A percentile compares a stretch with the other conserved stretches of the same genome.
These are phyloP conservation scores for Capsicum rhomboideum DNA, from an alignment of 257 asterid species.

Conservation along the genomic window DNA sequence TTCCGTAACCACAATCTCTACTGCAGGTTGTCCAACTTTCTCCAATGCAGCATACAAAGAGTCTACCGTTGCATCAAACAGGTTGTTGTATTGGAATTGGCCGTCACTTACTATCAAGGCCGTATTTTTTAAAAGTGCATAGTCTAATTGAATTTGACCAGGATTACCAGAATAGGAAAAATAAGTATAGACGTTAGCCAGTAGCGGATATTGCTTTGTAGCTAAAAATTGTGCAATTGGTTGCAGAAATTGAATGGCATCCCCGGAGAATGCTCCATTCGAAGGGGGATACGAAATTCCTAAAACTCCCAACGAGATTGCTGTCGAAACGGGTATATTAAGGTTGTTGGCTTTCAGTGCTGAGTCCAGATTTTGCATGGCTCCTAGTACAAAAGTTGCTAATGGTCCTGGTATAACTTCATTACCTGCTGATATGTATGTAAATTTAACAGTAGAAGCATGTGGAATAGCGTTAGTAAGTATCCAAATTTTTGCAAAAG, in stretches of 20 bases:
- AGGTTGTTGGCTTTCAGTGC: constrained; percentile 8
- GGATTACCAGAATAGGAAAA: constrained; percentile 22
- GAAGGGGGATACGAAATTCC: constrained; percentile 36
- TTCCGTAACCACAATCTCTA: constrained; percentile 36
- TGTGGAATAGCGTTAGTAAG: constrained; percentile 16
- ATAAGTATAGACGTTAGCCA: constrained; percentile 30
- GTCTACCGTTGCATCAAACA: constrained; percentile 43
- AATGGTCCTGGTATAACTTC: constrained; percentile 32
- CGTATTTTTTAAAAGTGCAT: constrained; percentile 13
- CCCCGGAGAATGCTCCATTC: not conserved
- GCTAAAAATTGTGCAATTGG: constrained; percentile 8
- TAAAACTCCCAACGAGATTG: constrained; percentile 10
- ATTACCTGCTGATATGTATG: constrained; percentile 29
- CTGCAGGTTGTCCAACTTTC: constrained; percentile 15
- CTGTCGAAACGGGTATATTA: constrained; percentile 23
- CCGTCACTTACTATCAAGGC: not conserved
- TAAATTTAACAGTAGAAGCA: not conserved
- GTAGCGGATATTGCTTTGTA: constrained; percentile 14
- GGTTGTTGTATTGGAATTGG: constrained; percentile 14
- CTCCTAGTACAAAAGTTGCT: constrained; percentile 19
- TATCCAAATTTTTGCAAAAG: constrained; percentile 27
- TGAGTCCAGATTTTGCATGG: constrained; percentile 28
- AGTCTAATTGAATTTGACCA: constrained; percentile 6
- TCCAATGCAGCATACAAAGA: constrained; percentile 29
- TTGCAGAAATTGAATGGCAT: not conserved